phyloP scores from a whole-genome alignment of 148 eudicot species.

The Heliamphora exappendiculata region DNA sequence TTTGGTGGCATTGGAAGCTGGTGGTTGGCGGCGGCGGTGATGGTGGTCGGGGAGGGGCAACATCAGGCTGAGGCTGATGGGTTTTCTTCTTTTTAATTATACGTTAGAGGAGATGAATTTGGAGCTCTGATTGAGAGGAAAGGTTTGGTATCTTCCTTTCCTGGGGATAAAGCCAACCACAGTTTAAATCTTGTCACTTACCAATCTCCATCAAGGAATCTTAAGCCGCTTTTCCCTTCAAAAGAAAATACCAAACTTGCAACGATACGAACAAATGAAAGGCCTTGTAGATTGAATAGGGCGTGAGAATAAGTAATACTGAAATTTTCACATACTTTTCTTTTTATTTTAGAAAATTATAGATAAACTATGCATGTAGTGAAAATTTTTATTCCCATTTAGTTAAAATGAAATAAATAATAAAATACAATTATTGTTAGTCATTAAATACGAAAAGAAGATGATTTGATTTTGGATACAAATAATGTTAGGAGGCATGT shows the following conservation, averaged over 20 bases:
- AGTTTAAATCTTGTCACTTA: not conserved
- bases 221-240: constrained; percentile 2
- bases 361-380: too few species aligned
- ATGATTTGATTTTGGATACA: too few species aligned
- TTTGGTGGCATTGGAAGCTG: constrained; percentile 21
- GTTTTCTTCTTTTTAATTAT: not conserved
- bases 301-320: too few species aligned
- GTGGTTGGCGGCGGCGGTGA: not conserved
- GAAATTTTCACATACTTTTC: too few species aligned
- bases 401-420: too few species aligned
- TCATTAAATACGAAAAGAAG: too few species aligned
- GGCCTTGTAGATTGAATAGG: too few species aligned
- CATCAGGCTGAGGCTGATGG: not conserved
- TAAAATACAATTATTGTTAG: too few species aligned
- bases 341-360: too few species aligned
- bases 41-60: not conserved
- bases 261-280: not conserved
- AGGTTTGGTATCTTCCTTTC: constrained; percentile 86
- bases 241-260: constrained; percentile 21
- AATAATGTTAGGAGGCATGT: too few species aligned
- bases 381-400: too few species aligned
- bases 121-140: constrained; percentile 33
- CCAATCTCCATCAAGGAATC: not conserved
- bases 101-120: not conserved
- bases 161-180: constrained; percentile 38